phyloP scores from a whole-genome alignment of 768 basidiomycete species.

The Lactarius deliciosus region DNA sequence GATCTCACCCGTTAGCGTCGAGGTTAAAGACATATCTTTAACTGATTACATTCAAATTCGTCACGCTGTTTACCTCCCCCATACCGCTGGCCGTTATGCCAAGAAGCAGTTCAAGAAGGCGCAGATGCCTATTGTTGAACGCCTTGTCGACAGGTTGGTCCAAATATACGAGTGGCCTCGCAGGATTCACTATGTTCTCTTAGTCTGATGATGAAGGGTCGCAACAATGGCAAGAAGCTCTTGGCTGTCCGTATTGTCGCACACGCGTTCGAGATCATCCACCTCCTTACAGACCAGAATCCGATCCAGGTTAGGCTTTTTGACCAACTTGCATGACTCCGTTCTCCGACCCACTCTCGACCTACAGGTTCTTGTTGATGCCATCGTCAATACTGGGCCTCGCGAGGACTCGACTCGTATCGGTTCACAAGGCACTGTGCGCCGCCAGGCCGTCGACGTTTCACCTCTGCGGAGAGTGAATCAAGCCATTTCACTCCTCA shows the following conservation, averaged over 20 bases:
- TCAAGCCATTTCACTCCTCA: constrained; percentile 93
- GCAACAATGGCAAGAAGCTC: constrained; percentile 99
- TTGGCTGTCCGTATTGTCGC: constrained; percentile 98
- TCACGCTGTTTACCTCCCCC: constrained; percentile 95
- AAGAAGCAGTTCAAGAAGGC: constrained; percentile 99
- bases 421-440: constrained; percentile 98
- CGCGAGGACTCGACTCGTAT: constrained; percentile 99
- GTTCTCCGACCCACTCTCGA: not conserved
- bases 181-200: not conserved
- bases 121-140: constrained; percentile 99
- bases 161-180: not conserved
- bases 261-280: constrained; percentile 99
- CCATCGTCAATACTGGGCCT: constrained; percentile 99
- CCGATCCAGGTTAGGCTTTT: constrained; percentile 81
- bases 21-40: constrained; percentile 98
- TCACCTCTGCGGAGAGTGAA: constrained; percentile 98
- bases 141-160: constrained; percentile 91
- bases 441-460: constrained; percentile 99
- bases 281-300: constrained; percentile 99
- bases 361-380: constrained; percentile 86
- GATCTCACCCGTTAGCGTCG: constrained; percentile 58
- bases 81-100: constrained; percentile 98
- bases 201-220: constrained; percentile 99
- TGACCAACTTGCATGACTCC: constrained; percentile 1
- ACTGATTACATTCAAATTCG: constrained; percentile 99